Percentiles rank a stretch among this genome's conserved stretches.
Evolutionary conservation across 2,329 filamentous ascomycete genomes (phyloP).

Genomic region (Amylocarpus encephaloides): DNA sequence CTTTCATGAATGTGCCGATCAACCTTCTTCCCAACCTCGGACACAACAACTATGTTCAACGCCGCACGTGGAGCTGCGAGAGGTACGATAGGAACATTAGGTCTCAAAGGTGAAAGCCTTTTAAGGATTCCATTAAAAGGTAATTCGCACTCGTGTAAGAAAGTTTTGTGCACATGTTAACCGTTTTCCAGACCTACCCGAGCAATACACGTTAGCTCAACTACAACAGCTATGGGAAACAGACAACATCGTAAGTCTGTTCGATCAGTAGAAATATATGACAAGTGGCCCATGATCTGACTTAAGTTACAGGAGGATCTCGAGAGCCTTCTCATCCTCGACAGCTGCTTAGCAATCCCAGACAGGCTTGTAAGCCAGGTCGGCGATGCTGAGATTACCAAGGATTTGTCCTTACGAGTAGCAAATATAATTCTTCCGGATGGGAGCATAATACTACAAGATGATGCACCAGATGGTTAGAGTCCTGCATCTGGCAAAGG

Average conservation of each 20-base stretch:
- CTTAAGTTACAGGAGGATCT: slow-evolving; percentile 23
- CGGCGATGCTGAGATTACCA: slow-evolving; percentile 11
- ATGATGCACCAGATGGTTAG: slow-evolving; percentile 22
- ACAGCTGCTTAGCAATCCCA: slow-evolving; percentile 17
- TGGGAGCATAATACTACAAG: slow-evolving; percentile 15
- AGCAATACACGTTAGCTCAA: background rate
- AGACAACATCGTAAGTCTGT: slow-evolving; percentile 2
- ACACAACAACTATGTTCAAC: slow-evolving; percentile 13
- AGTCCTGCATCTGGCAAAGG: background rate
- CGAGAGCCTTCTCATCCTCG: slow-evolving; percentile 21
- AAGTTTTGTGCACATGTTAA: too few relatives aligned
- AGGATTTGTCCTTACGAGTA: slow-evolving; percentile 20
- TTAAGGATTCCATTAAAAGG: slow-evolving; percentile 6
- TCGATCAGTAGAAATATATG: background rate
- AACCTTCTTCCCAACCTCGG: background rate
- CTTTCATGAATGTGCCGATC: too few relatives aligned
- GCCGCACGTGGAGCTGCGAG: slow-evolving; percentile 12
- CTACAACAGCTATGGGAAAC: background rate
- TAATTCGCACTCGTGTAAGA: background rate
- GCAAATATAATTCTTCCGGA: slow-evolving; percentile 23
- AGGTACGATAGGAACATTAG: background rate
- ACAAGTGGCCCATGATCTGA: background rate
- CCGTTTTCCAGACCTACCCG: background rate
- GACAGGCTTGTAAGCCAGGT: slow-evolving; percentile 7
- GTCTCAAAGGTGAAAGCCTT: background rate